Base-by-base conservation (phyloP, 805 yeast genomes). In the Candida verbasci region DNA sequence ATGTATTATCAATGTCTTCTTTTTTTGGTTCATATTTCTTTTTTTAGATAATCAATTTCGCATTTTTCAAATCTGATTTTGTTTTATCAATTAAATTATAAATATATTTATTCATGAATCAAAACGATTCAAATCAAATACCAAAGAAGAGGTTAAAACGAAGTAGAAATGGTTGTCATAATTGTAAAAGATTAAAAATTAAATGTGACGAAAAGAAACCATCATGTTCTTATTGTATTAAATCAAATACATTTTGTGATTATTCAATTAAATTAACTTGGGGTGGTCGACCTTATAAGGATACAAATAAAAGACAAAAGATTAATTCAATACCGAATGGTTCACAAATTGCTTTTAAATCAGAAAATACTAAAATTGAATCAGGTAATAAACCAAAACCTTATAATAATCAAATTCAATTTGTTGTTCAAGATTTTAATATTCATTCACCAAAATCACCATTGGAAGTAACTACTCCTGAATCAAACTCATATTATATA, bases 121-220 rank as follows among this genome's bases (percentile, higher is more conserved):
- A 29, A 9, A 17, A 24, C 15, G 8, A 25, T 25, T 5, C 6
- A 9, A 24, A 16, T 5, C 5, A 12, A 17, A 34, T 3, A 15
- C 16, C 4, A 6, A 22, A 24, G 22, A 34, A 41, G 24, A 48
- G 42, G 27, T 49, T 49, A 11, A 64, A 61, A 29, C 58, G 84
- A 34, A 72, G 79, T 17, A 59, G 86, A 24, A 63, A 58, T 21
- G 86, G 86, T 0, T 80, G 86, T 44, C 78, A 70, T 43, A 65
- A 71, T 25, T 80, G 88, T 55, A 80, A 79, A 50, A 62, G 68
- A 29, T 57, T 74, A 21, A 81, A 80, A 51, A 70, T 78, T 24
- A 82, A 84, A 54, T 84, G 94, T 50, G 82, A 80, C 46, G 91
- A 83, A 52, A 43, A 36, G 14, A 80, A 78, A 49, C 93, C 93